A percentile compares a stretch with the other conserved stretches of the same genome.
Evolutionary conservation across 805 yeast species (phyloP).

Genomic region (Pichia paraexigua): DNA sequence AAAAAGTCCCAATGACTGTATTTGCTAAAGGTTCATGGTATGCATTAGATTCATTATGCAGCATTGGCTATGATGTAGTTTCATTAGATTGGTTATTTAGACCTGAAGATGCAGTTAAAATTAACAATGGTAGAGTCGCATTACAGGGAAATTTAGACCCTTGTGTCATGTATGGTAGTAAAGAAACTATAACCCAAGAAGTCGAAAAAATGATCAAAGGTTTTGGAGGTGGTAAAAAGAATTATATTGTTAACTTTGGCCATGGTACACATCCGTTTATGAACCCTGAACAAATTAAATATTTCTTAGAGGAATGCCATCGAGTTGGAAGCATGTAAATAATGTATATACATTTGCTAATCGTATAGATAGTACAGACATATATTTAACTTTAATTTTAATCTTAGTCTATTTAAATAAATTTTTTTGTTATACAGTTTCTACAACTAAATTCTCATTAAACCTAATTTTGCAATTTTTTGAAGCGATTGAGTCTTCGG

Average conservation of each 20-base stretch:
- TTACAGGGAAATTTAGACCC: slow-evolving; percentile 96
- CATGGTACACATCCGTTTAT: slow-evolving; percentile 98
- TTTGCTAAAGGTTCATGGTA: slow-evolving; percentile 98
- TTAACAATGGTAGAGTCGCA: slow-evolving; percentile 67
- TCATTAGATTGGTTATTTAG: slow-evolving; percentile 88
- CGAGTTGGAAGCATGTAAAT: slow-evolving; percentile 12
- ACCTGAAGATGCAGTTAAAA: slow-evolving; percentile 76
- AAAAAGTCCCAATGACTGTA: slow-evolving; percentile 75
- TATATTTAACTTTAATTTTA: too few relatives aligned
- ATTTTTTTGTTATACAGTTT: background rate
- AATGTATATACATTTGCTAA: background rate
- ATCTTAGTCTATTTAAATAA: background rate
- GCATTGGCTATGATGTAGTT: slow-evolving; percentile 75
- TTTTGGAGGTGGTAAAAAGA: slow-evolving; percentile 89
- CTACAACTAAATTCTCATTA: slow-evolving; percentile 9
- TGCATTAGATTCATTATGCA: slow-evolving; percentile 79
- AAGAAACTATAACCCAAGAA: slow-evolving; percentile 69
- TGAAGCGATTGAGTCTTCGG: slow-evolving; percentile 8
- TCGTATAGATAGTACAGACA: background rate
- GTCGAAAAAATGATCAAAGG: slow-evolving; percentile 84
- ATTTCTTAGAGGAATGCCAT: slow-evolving; percentile 62
- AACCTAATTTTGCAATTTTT: slow-evolving; percentile 11
- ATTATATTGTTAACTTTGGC: slow-evolving; percentile 91
- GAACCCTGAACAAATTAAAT: slow-evolving; percentile 84
- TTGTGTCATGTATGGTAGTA: slow-evolving; percentile 85